A percentile compares a stretch with the other conserved stretches of the same genome.
phyloP scores from a whole-genome alignment of 2,329 filamentous ascomycete genomes.

The Fusarium camptoceras region DNA sequence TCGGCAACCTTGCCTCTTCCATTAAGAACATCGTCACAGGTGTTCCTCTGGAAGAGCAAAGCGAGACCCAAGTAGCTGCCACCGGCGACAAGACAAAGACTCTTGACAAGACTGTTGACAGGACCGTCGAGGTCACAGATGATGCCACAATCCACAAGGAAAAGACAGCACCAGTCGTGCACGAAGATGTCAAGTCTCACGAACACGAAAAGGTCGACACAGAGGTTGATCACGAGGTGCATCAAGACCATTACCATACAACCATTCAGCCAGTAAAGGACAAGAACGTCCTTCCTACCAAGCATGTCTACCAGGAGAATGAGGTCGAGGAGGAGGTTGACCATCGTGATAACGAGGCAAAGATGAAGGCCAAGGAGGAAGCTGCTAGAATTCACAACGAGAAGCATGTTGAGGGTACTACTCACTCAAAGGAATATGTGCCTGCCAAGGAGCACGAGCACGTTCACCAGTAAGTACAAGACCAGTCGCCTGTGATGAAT shows the following conservation, averaged over 20 bases:
- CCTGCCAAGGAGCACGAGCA: slow-evolving; percentile 25
- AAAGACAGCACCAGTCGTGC: slow-evolving; percentile 20
- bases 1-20: slow-evolving; percentile 19
- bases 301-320: slow-evolving; percentile 33
- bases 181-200: slow-evolving; percentile 34
- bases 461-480: slow-evolving; percentile 17
- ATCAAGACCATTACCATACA: slow-evolving; percentile 30
- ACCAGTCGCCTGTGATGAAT: fast-evolving
- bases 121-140: slow-evolving; percentile 21
- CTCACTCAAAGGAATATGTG: slow-evolving; percentile 16
- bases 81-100: slow-evolving; percentile 2
- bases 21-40: slow-evolving; percentile 27
- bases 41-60: not conserved
- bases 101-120: slow-evolving; percentile 16
- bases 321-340: slow-evolving; percentile 27
- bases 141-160: slow-evolving; percentile 24
- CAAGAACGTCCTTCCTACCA: slow-evolving; percentile 23
- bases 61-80: slow-evolving; percentile 4
- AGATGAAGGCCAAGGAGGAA: slow-evolving; percentile 23
- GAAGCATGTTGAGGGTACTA: slow-evolving; percentile 24
- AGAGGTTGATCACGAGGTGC: slow-evolving; percentile 24
- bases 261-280: slow-evolving; percentile 33
- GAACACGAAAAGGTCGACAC: slow-evolving; percentile 31
- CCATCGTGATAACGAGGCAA: slow-evolving; percentile 21
- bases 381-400: slow-evolving; percentile 23